Evolutionary conservation across 2,329 filamentous ascomycete species (phyloP), one percentile per base, ranked within the genome.

Genomic region (Rosellinia necatrix): DNA sequence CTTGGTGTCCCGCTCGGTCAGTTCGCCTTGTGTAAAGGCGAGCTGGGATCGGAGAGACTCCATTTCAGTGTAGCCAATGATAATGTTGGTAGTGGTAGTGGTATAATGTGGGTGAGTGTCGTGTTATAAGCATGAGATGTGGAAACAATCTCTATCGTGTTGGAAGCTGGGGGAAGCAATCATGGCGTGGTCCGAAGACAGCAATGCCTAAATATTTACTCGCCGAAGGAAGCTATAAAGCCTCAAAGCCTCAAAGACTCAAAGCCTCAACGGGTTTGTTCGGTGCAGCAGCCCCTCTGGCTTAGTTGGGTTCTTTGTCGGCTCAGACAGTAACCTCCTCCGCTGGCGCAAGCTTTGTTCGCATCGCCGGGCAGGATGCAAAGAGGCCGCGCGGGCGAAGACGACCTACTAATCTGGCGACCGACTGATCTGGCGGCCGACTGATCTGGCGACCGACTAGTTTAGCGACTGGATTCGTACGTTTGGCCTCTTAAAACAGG

Each of bases 21-120:
- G 65, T 35, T 62, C 64, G 21, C 59, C 66, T 43, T 68, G 66
- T 34, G 63, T 64, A 19, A 67, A 66, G 41, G 52, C 43, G 15
- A 70, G 66, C 56, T 70, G 67, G 8, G 41, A 35, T 52, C 67
- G 63, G 32, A 70, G 57, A 22, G 64, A 48, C 12, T 70, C 63
- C 67, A 70, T 69, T 32, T 38, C 44, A 38, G 17, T 12, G n/a
- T n/a, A n/a, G 37, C 43, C 25, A 49, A 40, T 30, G 22, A 32
- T 43, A n/a, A 24, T 43, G 38, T 22, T 6, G 7, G 29, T 21
- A 24, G 41, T 35, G 21, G 46, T 8, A 37, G 3, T 15, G 34
- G 2, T 42, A 44, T 34, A 41, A 29, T 32, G 32, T 8, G 35
- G 32, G 24, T 17, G 34, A 40, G 43, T 53, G 47, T 15, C 42